Percentiles rank a stretch among this genome's conserved stretches.
Conservation (phyloP, 345 rosid species). For the Ceriops tagal region DNA sequence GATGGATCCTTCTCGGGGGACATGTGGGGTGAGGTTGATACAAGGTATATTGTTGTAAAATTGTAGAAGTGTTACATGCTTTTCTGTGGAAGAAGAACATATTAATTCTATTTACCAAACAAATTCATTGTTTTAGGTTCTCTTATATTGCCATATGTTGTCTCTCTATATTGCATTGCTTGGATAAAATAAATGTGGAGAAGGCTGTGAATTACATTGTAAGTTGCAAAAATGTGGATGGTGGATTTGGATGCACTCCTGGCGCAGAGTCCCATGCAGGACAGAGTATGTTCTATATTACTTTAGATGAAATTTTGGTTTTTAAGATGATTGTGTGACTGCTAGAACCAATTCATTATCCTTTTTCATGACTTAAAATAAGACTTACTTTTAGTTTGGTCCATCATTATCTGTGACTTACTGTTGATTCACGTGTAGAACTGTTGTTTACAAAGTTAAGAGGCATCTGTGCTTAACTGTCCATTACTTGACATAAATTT, state of each 20-base stretch:
- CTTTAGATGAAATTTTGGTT: neutral
- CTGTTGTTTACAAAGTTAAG: neutral
- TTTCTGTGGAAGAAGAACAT: too few species aligned
- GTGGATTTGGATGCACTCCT: slow-evolving; percentile 96
- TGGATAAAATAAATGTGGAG: slow-evolving; percentile 65
- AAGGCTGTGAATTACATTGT: slow-evolving; percentile 75
- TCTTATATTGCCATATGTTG: slow-evolving; percentile 84
- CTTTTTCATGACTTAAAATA: neutral
- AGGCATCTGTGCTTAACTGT: neutral
- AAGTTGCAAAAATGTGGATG: slow-evolving; percentile 88
- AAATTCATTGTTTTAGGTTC: slow-evolving; percentile 45
- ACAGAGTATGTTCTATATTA: slow-evolving; percentile 59
- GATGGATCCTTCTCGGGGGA: slow-evolving; percentile 97
- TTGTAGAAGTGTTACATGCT: too few species aligned
- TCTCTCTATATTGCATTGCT: slow-evolving; percentile 57
- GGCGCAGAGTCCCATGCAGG: slow-evolving; percentile 95
- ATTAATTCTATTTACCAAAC: neutral
- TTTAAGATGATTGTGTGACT: neutral
- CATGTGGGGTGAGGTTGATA: slow-evolving; percentile 93
- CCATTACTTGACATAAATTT: neutral
- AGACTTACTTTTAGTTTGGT: neutral
- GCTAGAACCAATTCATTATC: neutral
- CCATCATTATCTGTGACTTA: neutral
- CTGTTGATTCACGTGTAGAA: too few species aligned
- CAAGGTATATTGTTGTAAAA: slow-evolving; percentile 39